Base-by-base conservation (phyloP, 2,329 filamentous ascomycete species). In the Colletotrichum falcatum region DNA sequence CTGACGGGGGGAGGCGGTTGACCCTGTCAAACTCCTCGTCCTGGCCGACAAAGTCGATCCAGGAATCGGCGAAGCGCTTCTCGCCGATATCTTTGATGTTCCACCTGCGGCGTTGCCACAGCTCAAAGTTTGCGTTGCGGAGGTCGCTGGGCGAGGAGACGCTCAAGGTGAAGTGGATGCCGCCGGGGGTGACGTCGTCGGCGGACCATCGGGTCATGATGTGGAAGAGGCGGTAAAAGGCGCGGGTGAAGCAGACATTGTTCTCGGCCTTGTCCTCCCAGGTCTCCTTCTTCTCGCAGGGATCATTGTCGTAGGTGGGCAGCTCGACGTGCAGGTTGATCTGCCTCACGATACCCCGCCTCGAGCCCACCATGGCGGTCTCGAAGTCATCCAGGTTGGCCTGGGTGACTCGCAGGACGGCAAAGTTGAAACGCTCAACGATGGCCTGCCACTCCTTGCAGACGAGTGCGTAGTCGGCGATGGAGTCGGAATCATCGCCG, bases 261-360 rank as follows among this genome's bases (percentile, higher is more conserved):
- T 78, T 77, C 61, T 72, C 67, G 30, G 75, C 73, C 65, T 76
- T 75, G 20, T 78, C 76, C 28, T 76, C 72, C 49, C 74, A 73
- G 3, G 67, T 72, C 63, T 78, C 76, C 58, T 66, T 42, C 72
- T 66, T 61, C 67, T 70, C 63, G 60, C 60, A 55, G 66, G 55
- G 69, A 58, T 71, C 69, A 70, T 71, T 71, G 69, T 69, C 65
- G 62, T 77, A 77, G 20, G 67, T 72, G 42, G 70, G 70, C 67
- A 78, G 73, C 61, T 74, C 70, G 23, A 78, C 72, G 5, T 67
- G 56, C 35, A 77, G 69, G 61, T 73, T 72, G 9, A 78, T 60
- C 37, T 67, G 72, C 26, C 61, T 73, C 61, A 78, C 68, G 23
- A 66, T 70, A 12, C 64, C 55, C 39, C 75, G 75, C 1, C 74